Percentiles rank a stretch among this genome's conserved stretches.
Evolutionary conservation across 2,329 filamentous ascomycete genomes (phyloP).

Genomic region (Ceratocystis colombiana): DNA sequence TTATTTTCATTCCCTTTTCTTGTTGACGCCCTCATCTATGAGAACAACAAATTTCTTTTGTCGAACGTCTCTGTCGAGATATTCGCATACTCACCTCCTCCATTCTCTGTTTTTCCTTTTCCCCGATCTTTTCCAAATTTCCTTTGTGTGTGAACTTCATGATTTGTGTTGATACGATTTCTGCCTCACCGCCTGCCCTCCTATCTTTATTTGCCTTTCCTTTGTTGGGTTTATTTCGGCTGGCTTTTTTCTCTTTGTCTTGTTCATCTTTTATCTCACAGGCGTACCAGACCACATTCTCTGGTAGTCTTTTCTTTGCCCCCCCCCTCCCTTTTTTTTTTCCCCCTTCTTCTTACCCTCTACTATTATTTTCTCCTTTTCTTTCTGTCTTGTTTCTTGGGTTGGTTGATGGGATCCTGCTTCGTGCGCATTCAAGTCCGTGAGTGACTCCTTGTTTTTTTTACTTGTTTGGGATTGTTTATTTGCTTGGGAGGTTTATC

Average conservation of each 20-base stretch:
- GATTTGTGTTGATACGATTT: conserved; percentile 12
- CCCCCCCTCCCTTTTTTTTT: background rate
- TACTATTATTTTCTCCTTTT: conserved; percentile 9
- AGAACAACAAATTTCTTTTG: background rate
- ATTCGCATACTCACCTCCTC: background rate
- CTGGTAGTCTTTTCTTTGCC: background rate
- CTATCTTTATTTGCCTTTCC: conserved; percentile 1
- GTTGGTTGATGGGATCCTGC: background rate
- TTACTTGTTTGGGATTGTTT: conserved; percentile 1
- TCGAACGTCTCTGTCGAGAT: background rate
- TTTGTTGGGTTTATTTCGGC: background rate
- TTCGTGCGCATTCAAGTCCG: background rate
- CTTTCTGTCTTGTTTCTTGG: background rate
- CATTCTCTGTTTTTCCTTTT: background rate
- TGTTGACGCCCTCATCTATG: conserved; percentile 7
- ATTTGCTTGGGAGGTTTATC: background rate
- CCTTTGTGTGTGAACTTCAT: conserved; percentile 12
- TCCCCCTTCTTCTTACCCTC: background rate
- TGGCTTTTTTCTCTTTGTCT: background rate
- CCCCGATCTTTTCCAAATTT: background rate
- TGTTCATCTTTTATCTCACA: background rate
- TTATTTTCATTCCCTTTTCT: background rate
- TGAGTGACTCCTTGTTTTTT: background rate
- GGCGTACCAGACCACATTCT: too few species aligned
- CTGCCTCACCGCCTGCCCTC: background rate